phyloP scores from a whole-genome alignment of 1,139 yeast species.

The Williopsis jadinii region DNA sequence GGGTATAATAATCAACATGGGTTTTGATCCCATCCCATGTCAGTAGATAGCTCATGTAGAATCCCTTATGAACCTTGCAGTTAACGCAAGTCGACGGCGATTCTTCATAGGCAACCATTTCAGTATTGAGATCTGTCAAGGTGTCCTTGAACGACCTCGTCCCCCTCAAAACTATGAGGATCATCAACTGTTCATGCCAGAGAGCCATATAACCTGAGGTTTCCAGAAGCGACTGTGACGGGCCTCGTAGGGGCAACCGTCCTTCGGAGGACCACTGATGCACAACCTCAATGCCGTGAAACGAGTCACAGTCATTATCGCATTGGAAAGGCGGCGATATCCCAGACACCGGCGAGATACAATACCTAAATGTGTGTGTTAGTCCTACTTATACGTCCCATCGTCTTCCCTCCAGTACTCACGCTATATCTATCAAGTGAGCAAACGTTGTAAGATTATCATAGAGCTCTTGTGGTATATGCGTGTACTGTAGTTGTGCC shows the following conservation, averaged over 20 bases:
- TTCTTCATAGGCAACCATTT: conserved; percentile 24
- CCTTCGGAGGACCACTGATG: conserved; percentile 40
- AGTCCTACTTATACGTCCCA: not conserved
- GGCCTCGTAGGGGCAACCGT: not conserved
- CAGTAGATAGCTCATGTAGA: conserved; percentile 29
- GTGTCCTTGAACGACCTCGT: conserved; percentile 42
- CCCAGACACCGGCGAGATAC: conserved; percentile 33
- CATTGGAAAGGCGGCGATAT: conserved; percentile 41
- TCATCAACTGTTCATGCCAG: conserved; percentile 11
- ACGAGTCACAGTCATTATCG: conserved; percentile 33
- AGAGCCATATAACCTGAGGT: conserved; percentile 23
- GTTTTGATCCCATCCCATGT: conserved; percentile 29
- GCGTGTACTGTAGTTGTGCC: conserved; percentile 1
- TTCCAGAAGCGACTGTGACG: too few relatives aligned
- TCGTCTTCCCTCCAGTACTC: not conserved
- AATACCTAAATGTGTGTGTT: conserved; percentile 24
- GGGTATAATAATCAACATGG: conserved; percentile 16
- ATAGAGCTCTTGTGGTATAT: conserved; percentile 8
- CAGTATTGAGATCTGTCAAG: conserved; percentile 37
- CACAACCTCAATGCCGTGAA: conserved; percentile 36
- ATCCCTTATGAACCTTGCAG: conserved; percentile 45
- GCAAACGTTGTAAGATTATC: conserved; percentile 23
- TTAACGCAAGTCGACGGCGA: conserved; percentile 25
- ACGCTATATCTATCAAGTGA: conserved; percentile 40
- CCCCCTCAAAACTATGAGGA: conserved; percentile 40